Evolutionary conservation across 441 rosid species (phyloP).

Genomic region (Euphorbia celastroides): DNA sequence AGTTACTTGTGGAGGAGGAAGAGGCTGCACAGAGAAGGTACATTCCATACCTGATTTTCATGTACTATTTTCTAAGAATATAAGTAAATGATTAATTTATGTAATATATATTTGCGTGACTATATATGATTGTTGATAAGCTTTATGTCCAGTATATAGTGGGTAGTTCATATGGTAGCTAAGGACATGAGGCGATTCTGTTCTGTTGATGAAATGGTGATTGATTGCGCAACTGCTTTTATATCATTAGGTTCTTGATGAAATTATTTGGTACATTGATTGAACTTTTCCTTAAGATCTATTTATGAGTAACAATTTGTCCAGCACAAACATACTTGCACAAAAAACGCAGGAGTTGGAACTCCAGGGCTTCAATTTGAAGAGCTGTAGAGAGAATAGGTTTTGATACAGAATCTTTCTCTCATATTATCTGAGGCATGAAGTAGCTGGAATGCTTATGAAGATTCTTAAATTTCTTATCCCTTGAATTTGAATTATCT

Average conservation of each 20-base stretch:
- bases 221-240: neutral
- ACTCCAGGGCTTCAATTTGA: too few species aligned
- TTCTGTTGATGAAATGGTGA: too few species aligned
- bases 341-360: too few species aligned
- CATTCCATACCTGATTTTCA: constrained; percentile 3
- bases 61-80: neutral
- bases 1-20: constrained; percentile 90
- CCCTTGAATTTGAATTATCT: neutral
- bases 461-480: neutral
- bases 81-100: neutral
- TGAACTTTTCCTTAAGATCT: neutral
- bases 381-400: too few species aligned
- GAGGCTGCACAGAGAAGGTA: constrained; percentile 93
- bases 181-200: neutral
- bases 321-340: too few species aligned
- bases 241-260: neutral
- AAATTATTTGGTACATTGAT: neutral
- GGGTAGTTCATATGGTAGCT: neutral
- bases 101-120: neutral
- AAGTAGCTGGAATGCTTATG: neutral
- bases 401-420: too few species aligned
- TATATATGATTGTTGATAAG: neutral
- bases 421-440: neutral
- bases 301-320: neutral
- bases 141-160: neutral